Conservation (phyloP, 352 stramenopile species). For the Phytophthora macrochlamydospora region DNA sequence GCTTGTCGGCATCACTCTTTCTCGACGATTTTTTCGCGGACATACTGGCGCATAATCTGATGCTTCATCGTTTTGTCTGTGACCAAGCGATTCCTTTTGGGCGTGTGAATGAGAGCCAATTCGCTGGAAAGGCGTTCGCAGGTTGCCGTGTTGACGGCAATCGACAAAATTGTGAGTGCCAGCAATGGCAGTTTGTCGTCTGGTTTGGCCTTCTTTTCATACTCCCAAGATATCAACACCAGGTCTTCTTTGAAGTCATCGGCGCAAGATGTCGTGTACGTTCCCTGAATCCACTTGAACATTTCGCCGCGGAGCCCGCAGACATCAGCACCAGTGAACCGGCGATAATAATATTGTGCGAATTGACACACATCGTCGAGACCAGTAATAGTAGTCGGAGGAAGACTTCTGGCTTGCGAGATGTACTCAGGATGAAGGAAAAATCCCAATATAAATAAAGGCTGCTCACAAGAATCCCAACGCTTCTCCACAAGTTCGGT, state of each 20-base stretch:
- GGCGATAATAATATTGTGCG: constrained; percentile 14
- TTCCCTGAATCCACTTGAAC: constrained; percentile 6
- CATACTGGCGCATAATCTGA: constrained; percentile 7
- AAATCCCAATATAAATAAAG: too few relatives aligned
- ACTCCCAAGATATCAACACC: constrained; percentile 1
- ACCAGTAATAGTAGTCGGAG: not conserved
- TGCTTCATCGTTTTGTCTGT: constrained; percentile 10
- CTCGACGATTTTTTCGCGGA: constrained; percentile 5
- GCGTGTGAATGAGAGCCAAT: constrained; percentile 20
- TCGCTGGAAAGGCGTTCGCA: constrained; percentile 34
- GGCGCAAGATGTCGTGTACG: constrained; percentile 1
- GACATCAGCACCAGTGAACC: constrained; percentile 3
- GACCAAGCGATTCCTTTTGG: constrained; percentile 8
- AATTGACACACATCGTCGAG: constrained; percentile 8
- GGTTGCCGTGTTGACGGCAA: constrained; percentile 33
- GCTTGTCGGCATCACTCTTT: constrained; percentile 9
- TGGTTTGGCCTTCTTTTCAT: not conserved
- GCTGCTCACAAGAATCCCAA: too few relatives aligned
- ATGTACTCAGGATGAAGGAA: too few relatives aligned
- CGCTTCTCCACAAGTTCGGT: too few relatives aligned
- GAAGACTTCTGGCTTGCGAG: too few relatives aligned
- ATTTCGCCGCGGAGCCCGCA: constrained; percentile 6
- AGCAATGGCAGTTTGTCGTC: constrained; percentile 16
- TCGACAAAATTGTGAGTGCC: constrained; percentile 17
- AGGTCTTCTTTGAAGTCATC: constrained; percentile 5